Base-by-base conservation (phyloP, 2,329 filamentous ascomycete species). In the Xylariaceae sp. region DNA sequence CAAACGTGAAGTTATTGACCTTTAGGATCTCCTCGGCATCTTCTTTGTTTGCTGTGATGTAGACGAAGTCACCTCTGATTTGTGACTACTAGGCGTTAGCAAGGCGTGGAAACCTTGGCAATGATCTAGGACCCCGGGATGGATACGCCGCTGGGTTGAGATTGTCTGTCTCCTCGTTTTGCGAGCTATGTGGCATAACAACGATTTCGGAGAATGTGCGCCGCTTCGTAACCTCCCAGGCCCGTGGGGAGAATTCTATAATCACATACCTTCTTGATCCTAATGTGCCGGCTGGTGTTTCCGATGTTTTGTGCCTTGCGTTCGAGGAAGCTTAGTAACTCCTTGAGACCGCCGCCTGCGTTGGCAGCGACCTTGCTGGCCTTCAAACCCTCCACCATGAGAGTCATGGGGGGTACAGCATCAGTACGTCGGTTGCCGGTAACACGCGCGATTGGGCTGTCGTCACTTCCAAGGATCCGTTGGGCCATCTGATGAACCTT, bases 201-300 rank as follows among this genome's bases (percentile, higher is more conserved):
- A 75, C 71, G 73, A 76, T 69, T 71, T 64, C 67, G 70, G 72
- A 72, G 72, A 73, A 67, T 73, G 64, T 71, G 70, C 70, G 71
- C 74, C 71, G 72, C 71, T 71, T 68, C 69, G 68, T 73, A 68
- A 73, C 69, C 70, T 68, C 69, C 75, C 75, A 77, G 77, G 77
- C 67, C 65, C 68, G 75, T 73, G 74, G 73, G 72, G 72, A 55
- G 71, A 72, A 71, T 72, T 68, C 67, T 66, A 64, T 75, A 66
- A 64, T 75, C 74, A 88, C 87, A 84, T 89, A 92, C 89, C 86
- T 90, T 90, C 77, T 84, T 86, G 64, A 92, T 86, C 71, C 80
- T 85, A 67, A 89, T 78, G 66, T 78, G 77, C 69, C 81, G 78
- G 69, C 76, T 70, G 62, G 73, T 69, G 71, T 78, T 78, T 61